These are phyloP conservation scores for Byssoonygena ceratinophila DNA, from an alignment of 2,329 filamentous ascomycete genomes.

Conservation along the genomic window DNA sequence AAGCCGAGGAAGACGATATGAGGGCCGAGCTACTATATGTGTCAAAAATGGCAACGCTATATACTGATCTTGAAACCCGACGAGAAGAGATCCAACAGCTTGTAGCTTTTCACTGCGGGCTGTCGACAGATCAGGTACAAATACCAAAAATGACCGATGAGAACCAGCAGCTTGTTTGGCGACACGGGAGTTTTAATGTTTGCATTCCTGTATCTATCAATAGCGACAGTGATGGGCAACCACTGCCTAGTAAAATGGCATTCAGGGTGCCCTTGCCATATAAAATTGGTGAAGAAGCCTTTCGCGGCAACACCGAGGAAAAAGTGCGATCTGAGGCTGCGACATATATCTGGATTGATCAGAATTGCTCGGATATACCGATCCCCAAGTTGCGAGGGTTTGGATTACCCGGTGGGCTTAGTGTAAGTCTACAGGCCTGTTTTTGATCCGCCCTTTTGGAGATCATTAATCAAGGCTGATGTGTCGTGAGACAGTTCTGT, in stretches of 20 bases:
- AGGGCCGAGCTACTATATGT: slow-evolving; percentile 12
- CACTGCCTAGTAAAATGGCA: slow-evolving; percentile 5
- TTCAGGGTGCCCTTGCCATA: slow-evolving; percentile 16
- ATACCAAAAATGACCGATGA: slow-evolving; percentile 7
- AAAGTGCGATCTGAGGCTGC: slow-evolving; percentile 19
- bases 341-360: slow-evolving; percentile 17
- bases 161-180: slow-evolving; percentile 9
- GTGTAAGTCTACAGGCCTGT: slow-evolving; percentile 10
- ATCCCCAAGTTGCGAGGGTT: slow-evolving; percentile 18
- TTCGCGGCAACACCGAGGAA: slow-evolving; percentile 18
- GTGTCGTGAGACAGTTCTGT: slow-evolving; percentile 11
- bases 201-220: slow-evolving; percentile 14
- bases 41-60: slow-evolving; percentile 8
- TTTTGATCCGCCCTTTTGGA: neutral
- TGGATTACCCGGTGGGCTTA: slow-evolving; percentile 19
- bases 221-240: neutral
- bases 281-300: slow-evolving; percentile 16
- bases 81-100: slow-evolving; percentile 11
- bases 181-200: slow-evolving; percentile 15
- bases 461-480: neutral
- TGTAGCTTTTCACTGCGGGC: slow-evolving; percentile 14
- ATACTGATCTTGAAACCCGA: neutral
- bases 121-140: slow-evolving; percentile 9
- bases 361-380: slow-evolving; percentile 17
- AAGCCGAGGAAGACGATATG: slow-evolving; percentile 13